Conservation (phyloP, 2,329 filamentous ascomycete genomes). For the Davidsoniella virescens region DNA sequence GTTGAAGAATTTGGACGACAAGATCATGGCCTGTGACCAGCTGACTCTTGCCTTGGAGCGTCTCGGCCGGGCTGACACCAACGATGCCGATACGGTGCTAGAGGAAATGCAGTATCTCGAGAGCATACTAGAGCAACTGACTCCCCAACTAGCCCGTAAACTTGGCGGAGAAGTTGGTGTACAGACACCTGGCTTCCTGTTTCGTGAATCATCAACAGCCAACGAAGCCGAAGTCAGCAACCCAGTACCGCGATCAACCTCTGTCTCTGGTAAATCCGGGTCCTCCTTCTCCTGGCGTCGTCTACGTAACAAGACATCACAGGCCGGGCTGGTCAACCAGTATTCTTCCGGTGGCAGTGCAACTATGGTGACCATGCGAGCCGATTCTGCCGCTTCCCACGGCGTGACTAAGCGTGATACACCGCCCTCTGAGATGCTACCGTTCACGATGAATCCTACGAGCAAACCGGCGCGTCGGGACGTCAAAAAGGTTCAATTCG, state of each 20-base stretch:
- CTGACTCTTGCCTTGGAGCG: constrained; percentile 79
- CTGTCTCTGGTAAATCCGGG: constrained; percentile 47
- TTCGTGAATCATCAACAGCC: constrained; percentile 47
- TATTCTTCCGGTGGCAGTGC: constrained; percentile 23
- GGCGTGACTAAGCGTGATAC: constrained; percentile 18
- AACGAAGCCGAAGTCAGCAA: constrained; percentile 28
- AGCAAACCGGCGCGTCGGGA: constrained; percentile 58
- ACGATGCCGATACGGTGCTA: constrained; percentile 77
- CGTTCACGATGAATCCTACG: constrained; percentile 53
- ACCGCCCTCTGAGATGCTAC: constrained; percentile 52
- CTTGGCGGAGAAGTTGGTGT: constrained; percentile 88
- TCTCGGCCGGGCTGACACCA: constrained; percentile 68
- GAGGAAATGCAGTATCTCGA: constrained; percentile 92
- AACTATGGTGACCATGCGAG: constrained; percentile 16
- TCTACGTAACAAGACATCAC: constrained; percentile 76
- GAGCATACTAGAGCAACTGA: constrained; percentile 69
- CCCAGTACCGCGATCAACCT: constrained; percentile 37
- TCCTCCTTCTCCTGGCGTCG: constrained; percentile 73
- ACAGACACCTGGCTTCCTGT: constrained; percentile 54
- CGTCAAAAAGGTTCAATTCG: constrained; percentile 50
- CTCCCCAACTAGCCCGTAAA: constrained; percentile 59
- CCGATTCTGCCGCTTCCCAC: constrained; percentile 1
- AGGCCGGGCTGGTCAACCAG: constrained; percentile 36
- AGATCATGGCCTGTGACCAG: constrained; percentile 79
- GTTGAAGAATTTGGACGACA: constrained; percentile 80